Conservation (phyloP, 352 stramenopile genomes). For the Phytophthora sp. region DNA sequence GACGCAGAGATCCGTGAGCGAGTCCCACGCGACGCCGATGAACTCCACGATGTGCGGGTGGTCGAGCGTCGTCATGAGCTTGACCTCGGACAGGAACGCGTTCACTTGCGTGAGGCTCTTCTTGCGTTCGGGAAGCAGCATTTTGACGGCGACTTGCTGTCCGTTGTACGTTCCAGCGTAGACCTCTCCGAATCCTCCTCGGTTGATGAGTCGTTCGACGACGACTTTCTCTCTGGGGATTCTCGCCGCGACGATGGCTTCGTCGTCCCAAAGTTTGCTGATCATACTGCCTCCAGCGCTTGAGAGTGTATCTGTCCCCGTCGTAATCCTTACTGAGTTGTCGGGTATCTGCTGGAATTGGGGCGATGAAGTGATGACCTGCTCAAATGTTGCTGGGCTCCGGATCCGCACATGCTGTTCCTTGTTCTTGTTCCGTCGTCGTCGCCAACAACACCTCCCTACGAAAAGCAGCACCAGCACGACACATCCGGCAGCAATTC, state of each 20-base stretch:
- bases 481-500: slow-evolving; percentile 4
- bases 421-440: slow-evolving; percentile 7
- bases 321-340: slow-evolving; percentile 9
- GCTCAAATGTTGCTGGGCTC: slow-evolving; percentile 9
- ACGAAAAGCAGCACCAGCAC: slow-evolving; percentile 17
- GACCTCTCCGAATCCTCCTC: slow-evolving; percentile 32
- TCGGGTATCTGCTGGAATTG: background rate
- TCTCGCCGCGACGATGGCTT: slow-evolving; percentile 35
- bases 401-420: slow-evolving; percentile 5
- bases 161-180: slow-evolving; percentile 34
- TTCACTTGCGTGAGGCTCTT: slow-evolving; percentile 35
- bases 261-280: slow-evolving; percentile 34
- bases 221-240: slow-evolving; percentile 35
- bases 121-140: slow-evolving; percentile 30
- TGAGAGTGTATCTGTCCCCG: slow-evolving; percentile 12
- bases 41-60: slow-evolving; percentile 51
- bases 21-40: slow-evolving; percentile 53
- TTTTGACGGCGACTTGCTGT: slow-evolving; percentile 32
- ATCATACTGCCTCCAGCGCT: background rate
- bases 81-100: slow-evolving; percentile 32
- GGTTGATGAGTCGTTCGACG: slow-evolving; percentile 13
- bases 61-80: slow-evolving; percentile 34
- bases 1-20: slow-evolving; percentile 37
- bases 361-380: background rate
- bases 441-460: slow-evolving; percentile 8